Base-by-base conservation (phyloP, 306 rosid genomes). In the Citrullus amarus region DNA sequence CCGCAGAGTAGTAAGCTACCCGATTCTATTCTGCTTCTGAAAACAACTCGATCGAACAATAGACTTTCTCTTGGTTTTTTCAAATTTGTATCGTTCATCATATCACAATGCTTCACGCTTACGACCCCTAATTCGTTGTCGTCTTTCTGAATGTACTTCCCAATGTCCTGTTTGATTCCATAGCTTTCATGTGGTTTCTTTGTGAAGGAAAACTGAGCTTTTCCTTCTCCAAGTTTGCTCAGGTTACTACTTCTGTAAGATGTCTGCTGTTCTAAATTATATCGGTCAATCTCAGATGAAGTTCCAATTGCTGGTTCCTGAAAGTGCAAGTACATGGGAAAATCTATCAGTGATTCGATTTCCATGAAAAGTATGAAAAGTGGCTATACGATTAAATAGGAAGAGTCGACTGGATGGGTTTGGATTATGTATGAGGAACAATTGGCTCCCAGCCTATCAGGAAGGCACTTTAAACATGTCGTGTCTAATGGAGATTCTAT, bases 1-100 rank as follows among this genome's bases (percentile, higher is more conserved):
- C 86, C 43, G 76, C 97, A 92, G 12, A 91, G 88, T 61, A 89
- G 79, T 83, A 92, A 63, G 68, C 86, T 77, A 44, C 97, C 90
- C 22, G 91, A 88, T 68, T 91, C 89, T 75, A 87, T 88, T 84
- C 90, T 88, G 56, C 76, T 87, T 85, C 81, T 88, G 38, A 88
- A 75, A 6, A 79, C 9, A 62, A 86, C 82, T 75, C 87, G 91
- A 14, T 92, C 93, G 63, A 84, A 54, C 82, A 89, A 76, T 51
- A 88, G 80, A 76, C 89, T 89, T 79, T 88, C 88, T 8, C 87
- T 84, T 11, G 89, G 70, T 15, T 88, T 78, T 60, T 82, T 86
- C 67, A 83, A 79, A 57, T 76, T 80, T 78, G 66, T 86, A 51
- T 80, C 89, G 18, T 59, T 77, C 48, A 78, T 6, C 53, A 90